These are phyloP conservation scores for Carex scoparia DNA, from an alignment of 176 grass and related monocot species.

Conservation along the genomic window DNA sequence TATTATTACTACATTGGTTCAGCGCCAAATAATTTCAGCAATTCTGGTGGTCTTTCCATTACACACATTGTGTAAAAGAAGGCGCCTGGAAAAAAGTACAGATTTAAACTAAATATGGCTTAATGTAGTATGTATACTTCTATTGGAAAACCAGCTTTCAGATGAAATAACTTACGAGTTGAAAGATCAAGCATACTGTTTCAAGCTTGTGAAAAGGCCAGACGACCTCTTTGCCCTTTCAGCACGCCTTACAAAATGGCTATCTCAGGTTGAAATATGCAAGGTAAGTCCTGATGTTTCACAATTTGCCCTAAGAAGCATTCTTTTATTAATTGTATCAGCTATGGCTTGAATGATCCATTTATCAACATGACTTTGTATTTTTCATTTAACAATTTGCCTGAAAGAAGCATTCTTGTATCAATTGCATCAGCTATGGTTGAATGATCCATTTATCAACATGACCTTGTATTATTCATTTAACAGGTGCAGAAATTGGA, in stretches of 20 bases:
- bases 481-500: constrained; percentile 78
- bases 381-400: constrained; percentile 10
- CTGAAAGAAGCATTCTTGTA: neutral
- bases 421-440: neutral
- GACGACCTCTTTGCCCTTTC: constrained; percentile 68
- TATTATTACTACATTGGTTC: neutral
- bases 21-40: neutral
- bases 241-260: constrained; percentile 61
- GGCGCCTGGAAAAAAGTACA: neutral
- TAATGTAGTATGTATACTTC: neutral
- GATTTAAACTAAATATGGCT: neutral
- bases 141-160: constrained; percentile 44
- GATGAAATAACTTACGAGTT: constrained; percentile 85
- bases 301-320: constrained; percentile 12
- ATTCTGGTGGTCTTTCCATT: neutral
- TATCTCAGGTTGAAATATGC: constrained; percentile 79
- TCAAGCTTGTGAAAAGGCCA: constrained; percentile 64
- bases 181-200: constrained; percentile 86
- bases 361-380: neutral
- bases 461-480: constrained; percentile 27
- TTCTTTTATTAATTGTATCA: neutral
- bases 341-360: constrained; percentile 2
- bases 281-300: constrained; percentile 41
- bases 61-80: neutral
- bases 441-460: neutral